These are phyloP conservation scores for Colletotrichum incanum DNA, from an alignment of 2,329 filamentous ascomycete genomes.

Conservation along the genomic window DNA sequence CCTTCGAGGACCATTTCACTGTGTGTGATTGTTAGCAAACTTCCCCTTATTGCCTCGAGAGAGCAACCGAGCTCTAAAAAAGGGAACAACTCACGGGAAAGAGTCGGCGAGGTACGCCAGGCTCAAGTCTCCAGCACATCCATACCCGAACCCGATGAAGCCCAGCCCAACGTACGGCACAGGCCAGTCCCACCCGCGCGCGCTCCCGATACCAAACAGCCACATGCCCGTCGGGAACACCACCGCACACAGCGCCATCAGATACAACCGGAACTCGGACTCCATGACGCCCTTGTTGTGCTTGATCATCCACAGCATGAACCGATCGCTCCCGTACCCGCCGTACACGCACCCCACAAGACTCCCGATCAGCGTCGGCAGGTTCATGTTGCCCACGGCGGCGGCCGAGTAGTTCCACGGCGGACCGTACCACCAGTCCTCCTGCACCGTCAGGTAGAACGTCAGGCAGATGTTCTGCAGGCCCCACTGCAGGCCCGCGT, in stretches of 20 bases:
- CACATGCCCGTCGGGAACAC: constrained; percentile 67
- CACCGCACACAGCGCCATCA: constrained; percentile 65
- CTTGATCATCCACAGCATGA: constrained; percentile 69
- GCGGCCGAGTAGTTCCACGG: constrained; percentile 71
- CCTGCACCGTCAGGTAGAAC: constrained; percentile 72
- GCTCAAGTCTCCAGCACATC: constrained; percentile 70
- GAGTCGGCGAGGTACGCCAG: constrained; percentile 70
- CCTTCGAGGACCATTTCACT: constrained; percentile 69
- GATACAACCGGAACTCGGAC: constrained; percentile 68
- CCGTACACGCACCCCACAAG: constrained; percentile 71
- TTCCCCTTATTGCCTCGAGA: neutral
- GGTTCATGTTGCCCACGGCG: constrained; percentile 71
- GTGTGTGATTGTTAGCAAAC: neutral
- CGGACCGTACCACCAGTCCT: constrained; percentile 67
- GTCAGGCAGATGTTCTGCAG: constrained; percentile 73
- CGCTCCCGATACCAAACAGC: constrained; percentile 68
- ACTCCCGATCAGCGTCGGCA: constrained; percentile 69
- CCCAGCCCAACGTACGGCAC: constrained; percentile 69
- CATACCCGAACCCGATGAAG: constrained; percentile 73
- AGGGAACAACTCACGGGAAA: constrained; percentile 56
- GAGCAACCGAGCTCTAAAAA: rapidly evolving
- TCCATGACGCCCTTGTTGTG: constrained; percentile 69
- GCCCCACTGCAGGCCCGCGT: constrained; percentile 72
- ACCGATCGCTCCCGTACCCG: constrained; percentile 70
- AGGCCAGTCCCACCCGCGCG: constrained; percentile 67